These are phyloP conservation scores for Lyophyllum atratum DNA, from an alignment of 768 basidiomycete species.

Conservation along the genomic window DNA sequence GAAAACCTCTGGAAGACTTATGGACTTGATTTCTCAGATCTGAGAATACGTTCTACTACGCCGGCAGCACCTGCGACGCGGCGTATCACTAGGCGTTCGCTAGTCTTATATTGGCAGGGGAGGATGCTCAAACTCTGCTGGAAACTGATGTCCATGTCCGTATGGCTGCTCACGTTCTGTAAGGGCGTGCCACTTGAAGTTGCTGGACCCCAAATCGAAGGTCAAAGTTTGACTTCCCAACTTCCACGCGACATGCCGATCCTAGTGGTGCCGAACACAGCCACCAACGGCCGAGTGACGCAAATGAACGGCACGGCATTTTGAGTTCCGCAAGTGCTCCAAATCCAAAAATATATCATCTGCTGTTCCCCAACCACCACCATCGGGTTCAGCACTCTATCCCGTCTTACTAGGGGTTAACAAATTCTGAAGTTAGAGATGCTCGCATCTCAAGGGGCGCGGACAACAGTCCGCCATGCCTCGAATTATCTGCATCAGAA, in stretches of 20 bases:
- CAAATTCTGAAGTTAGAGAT: conserved; percentile 17
- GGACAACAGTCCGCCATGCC: conserved; percentile 42
- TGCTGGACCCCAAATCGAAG: too few species aligned
- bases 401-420: neutral
- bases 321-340: neutral
- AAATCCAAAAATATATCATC: neutral
- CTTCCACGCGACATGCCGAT: too few species aligned
- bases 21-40: neutral
- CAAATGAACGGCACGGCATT: neutral
- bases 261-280: neutral
- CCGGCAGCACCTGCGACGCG: too few species aligned
- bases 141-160: too few species aligned
- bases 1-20: neutral
- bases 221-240: too few species aligned
- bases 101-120: too few species aligned
- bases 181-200: too few species aligned
- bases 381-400: neutral
- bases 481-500: conserved; percentile 31
- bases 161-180: too few species aligned
- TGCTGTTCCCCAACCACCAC: neutral
- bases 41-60: neutral
- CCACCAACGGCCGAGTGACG: neutral
- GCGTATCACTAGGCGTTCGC: too few species aligned
- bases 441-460: conserved; percentile 46
- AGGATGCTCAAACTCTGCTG: too few species aligned